Base-by-base conservation (phyloP, 495 filamentous ascomycete species). In the Hyaloscypha hepaticicola region DNA sequence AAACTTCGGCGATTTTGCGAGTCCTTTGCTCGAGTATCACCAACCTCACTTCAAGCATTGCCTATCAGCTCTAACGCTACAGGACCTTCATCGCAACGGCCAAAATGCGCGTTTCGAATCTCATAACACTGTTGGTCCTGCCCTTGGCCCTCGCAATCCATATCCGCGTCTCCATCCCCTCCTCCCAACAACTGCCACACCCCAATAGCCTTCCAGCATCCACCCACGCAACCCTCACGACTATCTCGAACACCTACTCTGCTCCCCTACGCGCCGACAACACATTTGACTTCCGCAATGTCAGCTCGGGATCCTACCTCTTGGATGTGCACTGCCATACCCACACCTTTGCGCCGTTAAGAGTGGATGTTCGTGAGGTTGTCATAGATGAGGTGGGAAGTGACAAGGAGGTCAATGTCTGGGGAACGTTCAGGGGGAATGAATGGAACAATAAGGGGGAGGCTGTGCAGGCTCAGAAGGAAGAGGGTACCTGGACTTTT, bases 401-500 rank as follows among this genome's bases (percentile, higher is more conserved):
- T 75, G 19, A 78, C 73, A 72, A 85, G 53, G 66, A 76, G 24
- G 83, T 89, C 5, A 68, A 83, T n/a, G 85, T 87, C 31, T 93
- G 90, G 88, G 88, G 92, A 77, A 96, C 92, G 26, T 96, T 88
- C 73, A 77, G 90, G n/a, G 90, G 92, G 8, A 93, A 95, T 70
- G 85, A 93, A 65, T 92, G 92, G 91, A 85, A 82, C 28, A 94
- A 96, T 74, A 89, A 87, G 63, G 90, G 94, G 16, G 83, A 85
- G 68, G 79, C 78, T 69, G 82, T 85, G 66, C 77, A 70, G 68
- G 76, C 78, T 53, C 48, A 68, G 62, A 60, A 66, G 21, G 66
- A 50, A 14, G 73, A 71, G 24, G 67, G 64, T 0, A 56, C 62
- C 12, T 72, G 65, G 25, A 70, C 67, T 14, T 79, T 94, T 45